Base-by-base conservation (phyloP, 208 protist genomes). In the Lotmaria passim region DNA sequence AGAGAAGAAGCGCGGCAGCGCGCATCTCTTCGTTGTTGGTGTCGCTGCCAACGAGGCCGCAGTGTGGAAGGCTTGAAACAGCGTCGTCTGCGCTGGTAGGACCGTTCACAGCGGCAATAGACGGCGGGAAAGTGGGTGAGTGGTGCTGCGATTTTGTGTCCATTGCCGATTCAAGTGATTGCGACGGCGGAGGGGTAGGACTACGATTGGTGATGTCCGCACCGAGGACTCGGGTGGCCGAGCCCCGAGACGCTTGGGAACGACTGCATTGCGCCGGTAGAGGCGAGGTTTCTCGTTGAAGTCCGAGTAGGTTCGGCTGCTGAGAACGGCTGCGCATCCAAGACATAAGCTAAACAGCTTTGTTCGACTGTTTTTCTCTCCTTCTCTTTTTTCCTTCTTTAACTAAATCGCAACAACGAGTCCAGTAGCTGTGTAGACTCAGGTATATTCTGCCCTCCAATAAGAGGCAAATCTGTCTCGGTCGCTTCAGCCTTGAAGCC, bases 161-260 rank as follows among this genome's bases (percentile, higher is more conserved):
- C 15, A 24, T 57, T 41, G 48, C 10, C 10, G 10, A 34, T 26
- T 12, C 3, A 11, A 8, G 24, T 19, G 26, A 8, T 5, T 4
- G 15, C 26, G 15, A 11, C 15, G 59, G 59, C 14, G 59, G 17
- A 2, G 59, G 59, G 8, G 59, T 64, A n/a, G 59, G 59, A 17
- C 59, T 64, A 8, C 59, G 59, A 19, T 64, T 64, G 26, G 59
- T 64, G 41, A 64, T 64, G 44, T 64, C 59, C n/a, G 31, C 30
- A 2, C 59, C 59, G 1, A 64, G 4, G 2, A 53, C 44, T 19
- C 59, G 59, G 3, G 30, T 26, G 6, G 59, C 30, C 14, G 59
- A 64, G 10, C 44, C 24, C 26, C 51, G 57, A 21, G 57, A 51
- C 3, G 39, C n/a, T 7, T 64, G 59, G 17, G 59, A 53, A 30